These are phyloP conservation scores for Withania somnifera DNA, from an alignment of 305 asterid genomes.

Conservation along the genomic window DNA sequence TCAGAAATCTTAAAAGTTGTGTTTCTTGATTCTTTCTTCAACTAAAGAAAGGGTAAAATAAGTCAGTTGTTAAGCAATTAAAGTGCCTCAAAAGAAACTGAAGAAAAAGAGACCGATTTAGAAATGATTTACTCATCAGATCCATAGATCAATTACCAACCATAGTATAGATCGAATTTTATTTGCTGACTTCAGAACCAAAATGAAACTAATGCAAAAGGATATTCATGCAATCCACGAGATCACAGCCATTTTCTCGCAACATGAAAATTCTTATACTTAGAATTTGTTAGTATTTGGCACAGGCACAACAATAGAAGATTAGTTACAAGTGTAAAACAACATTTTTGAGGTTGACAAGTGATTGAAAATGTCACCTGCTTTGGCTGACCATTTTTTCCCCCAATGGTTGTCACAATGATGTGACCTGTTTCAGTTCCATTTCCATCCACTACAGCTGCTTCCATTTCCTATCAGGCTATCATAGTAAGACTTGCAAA, in stretches of 20 bases:
- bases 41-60: too few relatives aligned
- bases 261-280: neutral
- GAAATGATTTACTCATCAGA: neutral
- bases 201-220: neutral
- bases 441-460: constrained; percentile 70
- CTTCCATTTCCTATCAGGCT: constrained; percentile 64
- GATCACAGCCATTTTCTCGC: neutral
- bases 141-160: neutral
- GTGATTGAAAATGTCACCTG: constrained; percentile 32
- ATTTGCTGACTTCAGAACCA: neutral
- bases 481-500: neutral
- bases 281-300: neutral
- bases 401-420: constrained; percentile 76
- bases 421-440: constrained; percentile 82
- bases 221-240: neutral
- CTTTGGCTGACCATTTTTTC: constrained; percentile 75
- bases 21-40: too few relatives aligned
- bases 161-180: neutral
- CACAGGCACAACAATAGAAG: neutral
- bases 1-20: too few relatives aligned
- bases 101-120: too few relatives aligned
- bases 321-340: neutral
- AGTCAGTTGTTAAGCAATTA: too few relatives aligned
- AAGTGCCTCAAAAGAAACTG: too few relatives aligned
- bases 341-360: neutral